Evolutionary conservation across 1,284 basidiomycete species (phyloP), one percentile per base, ranked within the genome.

Genomic region (Volvariella surrecta): DNA sequence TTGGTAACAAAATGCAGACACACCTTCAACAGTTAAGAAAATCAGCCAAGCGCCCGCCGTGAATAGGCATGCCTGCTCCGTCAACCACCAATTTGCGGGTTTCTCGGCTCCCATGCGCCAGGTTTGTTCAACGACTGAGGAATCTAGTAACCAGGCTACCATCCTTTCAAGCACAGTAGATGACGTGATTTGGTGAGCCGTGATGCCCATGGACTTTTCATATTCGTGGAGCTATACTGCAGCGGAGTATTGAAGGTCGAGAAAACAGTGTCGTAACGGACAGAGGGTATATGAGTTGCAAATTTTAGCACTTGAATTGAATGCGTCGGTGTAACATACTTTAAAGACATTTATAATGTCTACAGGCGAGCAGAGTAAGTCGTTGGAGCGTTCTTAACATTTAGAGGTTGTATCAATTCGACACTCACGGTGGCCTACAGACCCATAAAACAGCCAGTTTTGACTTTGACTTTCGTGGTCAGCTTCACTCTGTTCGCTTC

Each of bases 31-130:
- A 31, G 67, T 68, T 3, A 87, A 57, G 45, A 83, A 71, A 0
- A 76, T 61, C 0, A 79, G 79, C 71, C 81, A 82, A 22, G 74
- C 59, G 0, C 76, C 77, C 2, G 75, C 75, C 1, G 83, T 84
- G 59, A 76, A 82, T 8, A 81, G 60, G 56, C 82, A 87, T 20
- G 87, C 66, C 56, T 81, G 80, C 53, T 79, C 76, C 51, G 75
- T 79, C 79, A 81, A 83, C 82, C 82, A 86, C 82, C 82, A 87
- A 41, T 74, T 76, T 16, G 68, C 48, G 0, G 64, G 58, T 9
- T 68, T 58, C 21, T 57, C 58, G 38, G 59, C 64, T 4, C 65
- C 66, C 10, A 55, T 50, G 3, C 52, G 50, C 67, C 66, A 70
- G 7, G 67, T 70, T 40, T 87, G 73, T 54, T 82, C 73, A 51